Conservation (phyloP, 129 eudicot species). For the Rutidosis leptorrhynchoides region DNA sequence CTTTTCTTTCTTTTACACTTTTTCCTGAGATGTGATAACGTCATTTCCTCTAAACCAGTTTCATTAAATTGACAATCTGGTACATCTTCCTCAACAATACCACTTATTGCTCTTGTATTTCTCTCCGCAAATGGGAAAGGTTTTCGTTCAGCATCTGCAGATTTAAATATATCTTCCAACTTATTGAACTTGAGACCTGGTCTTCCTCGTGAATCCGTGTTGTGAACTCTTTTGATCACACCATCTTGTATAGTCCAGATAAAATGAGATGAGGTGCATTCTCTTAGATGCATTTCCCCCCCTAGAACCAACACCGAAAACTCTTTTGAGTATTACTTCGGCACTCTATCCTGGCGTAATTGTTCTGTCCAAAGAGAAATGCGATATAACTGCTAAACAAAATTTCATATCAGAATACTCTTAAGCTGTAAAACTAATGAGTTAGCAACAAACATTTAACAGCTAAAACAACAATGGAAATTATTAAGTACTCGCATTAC, state of each 20-base stretch:
- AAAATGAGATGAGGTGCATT: constrained; percentile 46
- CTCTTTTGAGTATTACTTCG: constrained; percentile 12
- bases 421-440: background rate
- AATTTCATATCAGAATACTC: background rate
- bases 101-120: constrained; percentile 22
- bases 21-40: constrained; percentile 50
- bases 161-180: constrained; percentile 46
- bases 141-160: constrained; percentile 30
- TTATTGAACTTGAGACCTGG: constrained; percentile 44
- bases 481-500: background rate
- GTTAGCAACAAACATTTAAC: background rate
- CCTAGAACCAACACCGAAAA: background rate
- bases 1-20: constrained; percentile 51
- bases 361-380: constrained; percentile 8
- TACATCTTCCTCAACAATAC: constrained; percentile 21
- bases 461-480: background rate
- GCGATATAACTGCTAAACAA: background rate
- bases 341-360: constrained; percentile 7
- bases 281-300: constrained; percentile 43
- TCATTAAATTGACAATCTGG: constrained; percentile 31
- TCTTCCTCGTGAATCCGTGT: constrained; percentile 44
- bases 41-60: constrained; percentile 31
- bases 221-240: constrained; percentile 35
- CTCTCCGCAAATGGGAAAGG: constrained; percentile 40
- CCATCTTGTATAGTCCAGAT: constrained; percentile 46